Evolutionary conservation across 768 basidiomycete species (phyloP).

Genomic region (Auricularia auricula-judae): DNA sequence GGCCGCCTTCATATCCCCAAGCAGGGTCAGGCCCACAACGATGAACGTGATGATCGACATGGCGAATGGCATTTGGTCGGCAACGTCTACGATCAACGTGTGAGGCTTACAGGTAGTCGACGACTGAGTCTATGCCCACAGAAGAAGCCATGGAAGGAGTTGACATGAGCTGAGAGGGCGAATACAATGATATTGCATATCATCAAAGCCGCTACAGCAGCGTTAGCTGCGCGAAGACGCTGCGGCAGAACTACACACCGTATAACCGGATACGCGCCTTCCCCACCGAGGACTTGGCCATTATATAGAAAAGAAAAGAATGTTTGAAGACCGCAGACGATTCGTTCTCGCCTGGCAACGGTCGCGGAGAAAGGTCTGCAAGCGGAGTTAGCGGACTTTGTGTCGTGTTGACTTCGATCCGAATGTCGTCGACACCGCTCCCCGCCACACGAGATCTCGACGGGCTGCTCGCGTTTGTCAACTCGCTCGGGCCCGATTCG

Average conservation of each 20-base stretch:
- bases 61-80: slow-evolving; percentile 51
- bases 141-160: slow-evolving; percentile 48
- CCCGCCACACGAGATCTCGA: not conserved
- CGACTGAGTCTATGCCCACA: slow-evolving; percentile 27
- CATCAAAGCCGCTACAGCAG: not conserved
- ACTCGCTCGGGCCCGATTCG: not conserved
- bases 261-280: not conserved
- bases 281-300: not conserved
- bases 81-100: slow-evolving; percentile 29
- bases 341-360: too few relatives aligned
- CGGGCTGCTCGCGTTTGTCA: not conserved
- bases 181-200: slow-evolving; percentile 24
- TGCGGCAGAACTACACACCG: not conserved
- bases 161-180: slow-evolving; percentile 41
- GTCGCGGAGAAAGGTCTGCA: too few relatives aligned
- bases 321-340: too few relatives aligned
- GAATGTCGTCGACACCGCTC: too few relatives aligned
- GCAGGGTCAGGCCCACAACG: slow-evolving; percentile 29
- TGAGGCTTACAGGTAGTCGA: slow-evolving; percentile 4
- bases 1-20: slow-evolving; percentile 29
- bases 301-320: too few relatives aligned
- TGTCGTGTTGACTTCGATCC: too few relatives aligned
- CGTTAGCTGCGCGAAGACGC: not conserved
- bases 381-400: too few relatives aligned
- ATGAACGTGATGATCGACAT: slow-evolving; percentile 42